Base-by-base conservation (phyloP, 164 flowering plant species). In the Sextonia rubra region DNA sequence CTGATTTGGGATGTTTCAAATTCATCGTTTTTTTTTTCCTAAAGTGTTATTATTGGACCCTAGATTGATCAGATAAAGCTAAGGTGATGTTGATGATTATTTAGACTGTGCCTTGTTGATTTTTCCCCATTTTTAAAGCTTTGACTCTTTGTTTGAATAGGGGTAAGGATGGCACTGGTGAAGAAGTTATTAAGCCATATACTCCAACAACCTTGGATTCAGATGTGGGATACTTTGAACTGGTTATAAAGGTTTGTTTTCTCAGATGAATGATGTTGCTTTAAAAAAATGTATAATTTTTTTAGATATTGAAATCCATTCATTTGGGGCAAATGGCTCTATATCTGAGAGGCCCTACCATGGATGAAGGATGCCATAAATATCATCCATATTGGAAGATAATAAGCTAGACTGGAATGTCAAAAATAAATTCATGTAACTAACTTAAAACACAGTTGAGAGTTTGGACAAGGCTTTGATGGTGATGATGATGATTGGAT, bases 151-250 rank as follows among this genome's bases (percentile, higher is more conserved):
- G 32, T 69, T 69, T 61, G 47, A 66, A 75, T 81, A 96, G 99
- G 84, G 99, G 99, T 37, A 93, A 87, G 82, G 99, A 96, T 83
- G 78, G 88, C 69, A 83, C 81, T 72, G 97, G 97, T 61, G 97
- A 93, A 83, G 98, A 96, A 70, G 91, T 96, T 70, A 85, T 93
- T 37, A 96, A 96, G 76, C 93, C 99, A 64, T 96, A 96, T 70
- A 96, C 99, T 12, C 99, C 99, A 55, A 91, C 97, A 66, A 93
- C 99, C 7, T 82, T 96, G 87, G 99, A 96, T 79, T 86, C 95
- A 26, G 98, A 96, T 88, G 85, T 93, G 79, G 99, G 99, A 64
- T 75, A 86, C 76, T 96, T 96, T 78, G 98, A 93, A 77, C 78
- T 96, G 27, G 99, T 96, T 72, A 93, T 96, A 69, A 96, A 96